phyloP scores from a whole-genome alignment of 2,329 filamentous ascomycete species.

The Trichophyton benhamiae region DNA sequence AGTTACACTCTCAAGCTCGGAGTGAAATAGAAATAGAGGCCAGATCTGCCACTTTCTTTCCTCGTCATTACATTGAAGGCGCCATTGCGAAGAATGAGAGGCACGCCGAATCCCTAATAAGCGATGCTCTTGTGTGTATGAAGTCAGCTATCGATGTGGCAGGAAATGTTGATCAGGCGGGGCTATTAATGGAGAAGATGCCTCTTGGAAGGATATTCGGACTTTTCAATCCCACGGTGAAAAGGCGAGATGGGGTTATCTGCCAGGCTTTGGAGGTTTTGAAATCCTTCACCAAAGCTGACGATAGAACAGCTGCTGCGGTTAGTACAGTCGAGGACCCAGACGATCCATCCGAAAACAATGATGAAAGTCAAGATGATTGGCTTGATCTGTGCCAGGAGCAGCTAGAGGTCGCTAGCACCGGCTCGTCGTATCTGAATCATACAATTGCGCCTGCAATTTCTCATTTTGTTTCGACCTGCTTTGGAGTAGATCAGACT shows the following conservation, averaged over 20 bases:
- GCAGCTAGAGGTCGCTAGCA: conserved; percentile 17
- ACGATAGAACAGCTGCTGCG: conserved; percentile 14
- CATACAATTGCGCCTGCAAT: conserved; percentile 38
- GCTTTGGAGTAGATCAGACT: conserved; percentile 46
- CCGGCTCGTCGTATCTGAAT: conserved; percentile 26
- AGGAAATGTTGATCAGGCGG: conserved; percentile 30
- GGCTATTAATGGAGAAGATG: conserved; percentile 32
- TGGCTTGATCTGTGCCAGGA: conserved; percentile 43
- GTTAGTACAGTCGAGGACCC: conserved; percentile 14
- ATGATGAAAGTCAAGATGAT: conserved; percentile 53
- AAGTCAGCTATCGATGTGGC: conserved; percentile 36
- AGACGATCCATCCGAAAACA: conserved; percentile 23
- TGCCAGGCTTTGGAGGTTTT: conserved; percentile 40
- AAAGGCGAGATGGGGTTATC: conserved; percentile 35
- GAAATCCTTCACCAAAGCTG: conserved; percentile 29
- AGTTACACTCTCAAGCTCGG: conserved; percentile 44
- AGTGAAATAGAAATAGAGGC: conserved; percentile 46
- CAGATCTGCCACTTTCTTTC: conserved; percentile 29
- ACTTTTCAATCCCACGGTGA: conserved; percentile 40
- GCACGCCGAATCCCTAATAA: conserved; percentile 44
- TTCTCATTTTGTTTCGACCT: conserved; percentile 46
- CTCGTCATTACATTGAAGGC: conserved; percentile 37
- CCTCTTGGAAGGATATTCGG: conserved; percentile 38
- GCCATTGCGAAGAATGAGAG: conserved; percentile 46
- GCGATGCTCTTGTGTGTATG: conserved; percentile 41